A percentile compares a stretch with the other conserved stretches of the same genome.
phyloP scores from a whole-genome alignment of 306 rosid genomes.

The Quercus ilex region DNA sequence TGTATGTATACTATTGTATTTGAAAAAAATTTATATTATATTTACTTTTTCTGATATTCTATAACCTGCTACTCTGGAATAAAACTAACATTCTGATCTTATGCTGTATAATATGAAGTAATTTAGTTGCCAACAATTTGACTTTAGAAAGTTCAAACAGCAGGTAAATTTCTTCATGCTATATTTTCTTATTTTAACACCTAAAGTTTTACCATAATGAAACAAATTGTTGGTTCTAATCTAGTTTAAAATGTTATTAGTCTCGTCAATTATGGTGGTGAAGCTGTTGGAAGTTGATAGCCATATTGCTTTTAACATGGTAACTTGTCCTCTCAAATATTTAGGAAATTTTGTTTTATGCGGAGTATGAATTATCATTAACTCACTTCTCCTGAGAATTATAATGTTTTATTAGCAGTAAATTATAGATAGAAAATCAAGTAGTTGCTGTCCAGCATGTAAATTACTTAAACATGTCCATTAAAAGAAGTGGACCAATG shows the following conservation, averaged over 20 bases:
- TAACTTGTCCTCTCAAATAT: background rate
- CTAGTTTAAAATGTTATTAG: too few species aligned
- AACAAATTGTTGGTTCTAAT: too few species aligned
- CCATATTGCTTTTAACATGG: background rate
- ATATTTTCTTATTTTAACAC: too few species aligned
- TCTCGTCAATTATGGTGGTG: background rate
- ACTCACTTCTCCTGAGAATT: background rate
- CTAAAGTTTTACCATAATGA: too few species aligned
- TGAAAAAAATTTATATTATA: background rate
- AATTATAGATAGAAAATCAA: background rate
- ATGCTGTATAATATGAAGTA: conserved; percentile 44
- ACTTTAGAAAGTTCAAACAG: conserved; percentile 37
- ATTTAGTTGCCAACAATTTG: conserved; percentile 75
- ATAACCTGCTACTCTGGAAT: background rate
- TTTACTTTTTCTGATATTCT: background rate
- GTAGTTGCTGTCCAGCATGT: background rate
- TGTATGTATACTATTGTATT: conserved; percentile 40
- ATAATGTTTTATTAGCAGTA: background rate
- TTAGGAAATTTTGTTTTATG: background rate
- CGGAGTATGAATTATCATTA: background rate
- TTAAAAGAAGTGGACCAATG: background rate
- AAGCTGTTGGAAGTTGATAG: background rate
- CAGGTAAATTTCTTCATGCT: conserved; percentile 42
- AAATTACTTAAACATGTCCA: background rate
- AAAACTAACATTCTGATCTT: conserved; percentile 12